Conservation (phyloP, 1,139 yeast species). For the Citeromyces siamensis region DNA sequence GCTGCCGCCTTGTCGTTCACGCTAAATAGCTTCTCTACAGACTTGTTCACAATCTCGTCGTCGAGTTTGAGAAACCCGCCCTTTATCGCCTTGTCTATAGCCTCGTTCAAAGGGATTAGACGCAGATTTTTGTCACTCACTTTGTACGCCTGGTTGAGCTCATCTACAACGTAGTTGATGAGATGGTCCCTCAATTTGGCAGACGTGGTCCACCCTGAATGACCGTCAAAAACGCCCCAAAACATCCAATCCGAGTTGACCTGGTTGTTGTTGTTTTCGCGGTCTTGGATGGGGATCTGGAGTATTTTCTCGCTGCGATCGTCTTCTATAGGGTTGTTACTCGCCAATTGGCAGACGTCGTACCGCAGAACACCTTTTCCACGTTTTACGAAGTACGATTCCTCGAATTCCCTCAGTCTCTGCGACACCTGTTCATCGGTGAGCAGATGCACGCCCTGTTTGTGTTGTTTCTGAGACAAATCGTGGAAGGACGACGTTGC, state of each 20-base stretch:
- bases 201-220: conserved; percentile 93
- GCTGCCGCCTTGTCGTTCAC: conserved; percentile 47
- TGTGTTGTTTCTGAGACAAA: conserved; percentile 27
- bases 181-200: conserved; percentile 71
- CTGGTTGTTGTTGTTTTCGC: conserved; percentile 33
- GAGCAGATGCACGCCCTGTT: conserved; percentile 25
- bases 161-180: conserved; percentile 64
- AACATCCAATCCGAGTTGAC: conserved; percentile 82
- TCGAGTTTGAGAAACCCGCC: conserved; percentile 77
- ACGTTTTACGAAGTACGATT: conserved; percentile 67
- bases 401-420: conserved; percentile 62
- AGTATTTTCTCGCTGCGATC: conserved; percentile 82
- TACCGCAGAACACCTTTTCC: conserved; percentile 90
- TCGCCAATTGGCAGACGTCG: conserved; percentile 82
- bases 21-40: conserved; percentile 56
- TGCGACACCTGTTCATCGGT: conserved; percentile 66
- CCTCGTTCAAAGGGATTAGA: conserved; percentile 49
- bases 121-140: conserved; percentile 29
- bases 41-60: conserved; percentile 71
- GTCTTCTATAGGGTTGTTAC: conserved; percentile 92
- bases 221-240: conserved; percentile 96
- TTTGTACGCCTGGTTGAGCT: conserved; percentile 57
- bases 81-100: conserved; percentile 69
- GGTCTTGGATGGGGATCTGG: conserved; percentile 58
- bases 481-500: conserved; percentile 33